Conservation (phyloP, 768 basidiomycete genomes). For the Lactarius sp. region DNA sequence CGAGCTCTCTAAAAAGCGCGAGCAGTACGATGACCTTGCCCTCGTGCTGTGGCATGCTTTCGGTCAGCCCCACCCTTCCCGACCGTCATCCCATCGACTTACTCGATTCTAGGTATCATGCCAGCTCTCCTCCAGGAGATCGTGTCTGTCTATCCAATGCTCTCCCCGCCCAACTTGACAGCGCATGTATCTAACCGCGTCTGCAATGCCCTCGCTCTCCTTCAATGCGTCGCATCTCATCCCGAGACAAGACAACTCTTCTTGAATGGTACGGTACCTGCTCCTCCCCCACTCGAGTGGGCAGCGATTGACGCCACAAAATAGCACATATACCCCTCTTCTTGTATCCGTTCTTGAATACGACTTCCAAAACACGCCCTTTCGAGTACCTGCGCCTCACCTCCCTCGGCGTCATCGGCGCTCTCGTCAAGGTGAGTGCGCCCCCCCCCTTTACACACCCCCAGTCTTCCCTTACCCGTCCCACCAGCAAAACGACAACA, state of each 20-base stretch:
- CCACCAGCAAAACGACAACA: constrained; percentile 95
- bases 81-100: neutral
- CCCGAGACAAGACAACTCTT: constrained; percentile 94
- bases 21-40: constrained; percentile 98
- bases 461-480: neutral
- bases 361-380: constrained; percentile 97
- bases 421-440: constrained; percentile 80
- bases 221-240: constrained; percentile 98
- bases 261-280: constrained; percentile 66
- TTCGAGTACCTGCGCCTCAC: constrained; percentile 99
- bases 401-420: constrained; percentile 98
- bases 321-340: constrained; percentile 91
- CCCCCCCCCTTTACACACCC: no score
- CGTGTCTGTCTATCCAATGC: constrained; percentile 93
- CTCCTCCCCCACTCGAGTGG: neutral
- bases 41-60: constrained; percentile 98
- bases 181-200: constrained; percentile 98
- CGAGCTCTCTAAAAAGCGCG: constrained; percentile 97
- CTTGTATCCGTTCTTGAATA: constrained; percentile 97
- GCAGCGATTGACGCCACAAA: neutral
- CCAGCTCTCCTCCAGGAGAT: constrained; percentile 96
- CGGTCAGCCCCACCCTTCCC: constrained; percentile 46
- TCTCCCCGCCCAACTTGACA: constrained; percentile 92
- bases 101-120: constrained; percentile 73
- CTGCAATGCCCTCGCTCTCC: constrained; percentile 94